Conservation (phyloP, 139 green algal species). For the Micromonas commoda region DNA sequence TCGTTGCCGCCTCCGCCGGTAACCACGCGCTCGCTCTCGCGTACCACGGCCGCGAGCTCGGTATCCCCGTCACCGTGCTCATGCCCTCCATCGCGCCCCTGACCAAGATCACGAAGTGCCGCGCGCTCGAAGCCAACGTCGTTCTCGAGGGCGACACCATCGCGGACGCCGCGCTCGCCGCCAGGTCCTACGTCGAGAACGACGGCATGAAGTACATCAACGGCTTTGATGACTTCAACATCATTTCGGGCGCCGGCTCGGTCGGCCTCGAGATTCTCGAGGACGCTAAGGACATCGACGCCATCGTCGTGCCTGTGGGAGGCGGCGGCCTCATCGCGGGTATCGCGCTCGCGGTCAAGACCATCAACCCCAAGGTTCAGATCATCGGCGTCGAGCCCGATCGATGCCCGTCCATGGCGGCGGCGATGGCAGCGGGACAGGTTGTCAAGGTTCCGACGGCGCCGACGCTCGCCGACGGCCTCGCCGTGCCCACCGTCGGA, state of each 20-base stretch:
- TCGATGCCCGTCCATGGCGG: conserved; percentile 26
- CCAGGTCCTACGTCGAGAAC: conserved; percentile 4
- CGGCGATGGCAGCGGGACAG: conserved; percentile 26
- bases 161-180: conserved; percentile 29
- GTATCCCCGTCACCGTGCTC: conserved; percentile 28
- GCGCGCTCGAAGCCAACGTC: conserved; percentile 29
- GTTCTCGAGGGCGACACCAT: conserved; percentile 30
- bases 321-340: conserved; percentile 36
- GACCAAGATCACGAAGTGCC: conserved; percentile 34
- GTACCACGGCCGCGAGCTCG: conserved; percentile 19
- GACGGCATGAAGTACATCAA: conserved; percentile 38
- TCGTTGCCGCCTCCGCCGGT: conserved; percentile 25
- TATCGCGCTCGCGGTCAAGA: conserved; percentile 29
- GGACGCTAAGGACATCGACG: conserved; percentile 34
- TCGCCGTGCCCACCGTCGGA: conserved; percentile 33
- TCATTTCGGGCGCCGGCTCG: conserved; percentile 34
- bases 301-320: conserved; percentile 34
- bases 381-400: conserved; percentile 38
- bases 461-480: conserved; percentile 34
- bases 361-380: conserved; percentile 24
- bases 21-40: conserved; percentile 35
- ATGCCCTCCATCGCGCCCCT: conserved; percentile 34
- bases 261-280: conserved; percentile 37
- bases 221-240: conserved; percentile 35
- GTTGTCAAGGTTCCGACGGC: conserved; percentile 8